Evolutionary conservation across 192 early-diverging fungal genomes (phyloP), one percentile per base, ranked within the genome.

Genomic region (Rhizoclosmatium globosum): DNA sequence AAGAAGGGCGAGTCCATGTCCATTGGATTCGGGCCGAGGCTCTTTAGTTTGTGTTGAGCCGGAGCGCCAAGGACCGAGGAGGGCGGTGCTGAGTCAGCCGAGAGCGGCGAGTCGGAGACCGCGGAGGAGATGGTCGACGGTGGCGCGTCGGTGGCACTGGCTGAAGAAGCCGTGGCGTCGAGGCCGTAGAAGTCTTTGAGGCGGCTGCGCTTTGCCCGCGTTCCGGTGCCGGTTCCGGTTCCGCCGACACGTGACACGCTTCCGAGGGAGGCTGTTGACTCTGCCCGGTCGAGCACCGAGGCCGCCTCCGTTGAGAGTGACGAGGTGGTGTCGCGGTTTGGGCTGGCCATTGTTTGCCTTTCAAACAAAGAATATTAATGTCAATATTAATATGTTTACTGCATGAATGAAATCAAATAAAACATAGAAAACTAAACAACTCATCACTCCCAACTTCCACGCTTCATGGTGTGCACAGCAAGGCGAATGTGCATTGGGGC

Each of bases 1-100:
- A 95, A 98, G 0, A 85, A 81, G 41, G 87, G 74, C 44, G 83
- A 81, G 81, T 96, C 94, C 60, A 95, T 84, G 81, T 95, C 92
- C 41, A 93, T 85, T 2, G 91, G 91, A 72, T 92, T 86, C 43
- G 88, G 76, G 38, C 85, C 86, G 45, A 85, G 65, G 2, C 53
- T 23, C 75, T 69, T 87, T 2, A 62, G 81, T 39, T 64, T 13
- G 17, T 31, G 31, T 0, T 31, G 31, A 31, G 31, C 31, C 61
- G 9, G 61, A 6, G 39, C 23, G 61, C 61, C 61, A 7, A 21
- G 21, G 0, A 7, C 61, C 39, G 21, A 9, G 13, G 61, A 64
- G 61, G 21, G 7, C 39, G 61, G 39, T 6, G 7, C 39, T 11
- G 61, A 38, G 61, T 21, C 21, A n/a, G 13, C 21, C 21, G 61